phyloP scores from a whole-genome alignment of 2,329 filamentous ascomycete species.

The Alternaria gaisen region DNA sequence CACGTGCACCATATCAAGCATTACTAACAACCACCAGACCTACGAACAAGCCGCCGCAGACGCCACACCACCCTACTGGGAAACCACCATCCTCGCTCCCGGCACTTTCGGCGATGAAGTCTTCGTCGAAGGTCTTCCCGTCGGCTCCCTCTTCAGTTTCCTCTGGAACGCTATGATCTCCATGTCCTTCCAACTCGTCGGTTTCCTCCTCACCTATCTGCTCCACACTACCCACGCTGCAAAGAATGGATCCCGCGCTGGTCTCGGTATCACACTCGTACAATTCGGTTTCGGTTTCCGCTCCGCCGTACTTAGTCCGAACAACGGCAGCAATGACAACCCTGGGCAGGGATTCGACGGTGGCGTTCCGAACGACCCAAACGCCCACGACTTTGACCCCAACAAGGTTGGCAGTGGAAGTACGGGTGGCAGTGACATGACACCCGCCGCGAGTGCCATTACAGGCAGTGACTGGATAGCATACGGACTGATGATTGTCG shows the following conservation, averaged over 20 bases:
- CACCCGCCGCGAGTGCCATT: conserved; percentile 62
- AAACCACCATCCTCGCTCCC: conserved; percentile 95
- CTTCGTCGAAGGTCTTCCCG: conserved; percentile 94
- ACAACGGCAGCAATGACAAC: conserved; percentile 51
- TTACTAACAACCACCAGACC: conserved; percentile 67
- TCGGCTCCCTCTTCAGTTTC: conserved; percentile 86
- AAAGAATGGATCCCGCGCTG: conserved; percentile 95
- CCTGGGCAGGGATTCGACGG: conserved; percentile 63
- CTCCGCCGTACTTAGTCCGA: conserved; percentile 52
- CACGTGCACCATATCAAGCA: not conserved
- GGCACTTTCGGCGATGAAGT: conserved; percentile 94
- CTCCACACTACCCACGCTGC: conserved; percentile 97
- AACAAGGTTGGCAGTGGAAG: conserved; percentile 63
- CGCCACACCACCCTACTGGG: conserved; percentile 96
- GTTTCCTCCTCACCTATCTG: conserved; percentile 97
- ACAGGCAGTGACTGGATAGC: conserved; percentile 86
- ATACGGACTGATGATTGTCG: conserved; percentile 93
- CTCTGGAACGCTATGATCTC: conserved; percentile 94
- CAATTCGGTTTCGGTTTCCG: conserved; percentile 99
- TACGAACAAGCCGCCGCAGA: conserved; percentile 99
- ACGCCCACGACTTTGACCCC: conserved; percentile 87
- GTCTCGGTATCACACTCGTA: conserved; percentile 92
- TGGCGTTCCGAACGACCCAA: conserved; percentile 82
- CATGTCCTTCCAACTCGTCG: conserved; percentile 95
- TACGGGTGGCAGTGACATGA: conserved; percentile 45